Conservation (phyloP, 2,329 filamentous ascomycete genomes). For the Ascochyta pisi region DNA sequence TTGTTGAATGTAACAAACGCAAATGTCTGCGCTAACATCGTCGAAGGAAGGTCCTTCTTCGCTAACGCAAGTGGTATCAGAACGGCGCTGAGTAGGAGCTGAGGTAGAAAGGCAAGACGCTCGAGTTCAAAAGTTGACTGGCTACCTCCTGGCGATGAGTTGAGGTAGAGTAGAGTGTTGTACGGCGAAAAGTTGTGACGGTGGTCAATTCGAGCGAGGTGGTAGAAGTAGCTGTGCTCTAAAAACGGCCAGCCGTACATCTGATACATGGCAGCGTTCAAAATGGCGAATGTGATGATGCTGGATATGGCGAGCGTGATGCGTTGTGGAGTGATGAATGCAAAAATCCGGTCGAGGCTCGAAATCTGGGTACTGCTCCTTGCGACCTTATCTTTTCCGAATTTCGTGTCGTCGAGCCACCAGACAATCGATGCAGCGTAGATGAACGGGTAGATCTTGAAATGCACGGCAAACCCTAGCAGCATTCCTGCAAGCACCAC, state of each 20-base stretch:
- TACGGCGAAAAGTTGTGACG: constrained; percentile 98
- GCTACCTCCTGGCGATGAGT: constrained; percentile 63
- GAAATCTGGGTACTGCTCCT: constrained; percentile 21
- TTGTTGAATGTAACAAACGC: constrained; percentile 99
- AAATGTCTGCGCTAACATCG: constrained; percentile 95
- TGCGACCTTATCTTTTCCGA: constrained; percentile 3
- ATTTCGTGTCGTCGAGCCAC: constrained; percentile 72
- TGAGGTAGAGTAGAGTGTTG: constrained; percentile 87
- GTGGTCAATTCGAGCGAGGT: constrained; percentile 91
- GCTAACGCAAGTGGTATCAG: constrained; percentile 78
- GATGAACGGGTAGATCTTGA: constrained; percentile 99
- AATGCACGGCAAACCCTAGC: constrained; percentile 86
- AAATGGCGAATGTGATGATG: constrained; percentile 71
- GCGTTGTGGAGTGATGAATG: constrained; percentile 51
- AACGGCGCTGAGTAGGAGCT: constrained; percentile 79
- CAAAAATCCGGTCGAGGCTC: constrained; percentile 26
- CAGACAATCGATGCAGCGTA: constrained; percentile 83
- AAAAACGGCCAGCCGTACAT: constrained; percentile 80
- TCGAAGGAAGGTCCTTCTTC: constrained; percentile 79
- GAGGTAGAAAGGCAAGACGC: constrained; percentile 86
- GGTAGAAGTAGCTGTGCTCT: constrained; percentile 90
- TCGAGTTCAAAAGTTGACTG: constrained; percentile 63
- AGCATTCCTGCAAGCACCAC: constrained; percentile 73
- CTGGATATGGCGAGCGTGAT: constrained; percentile 68
- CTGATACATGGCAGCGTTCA: constrained; percentile 82